Base-by-base conservation (phyloP, 208 protist species). In the Zelonia costaricensis region DNA sequence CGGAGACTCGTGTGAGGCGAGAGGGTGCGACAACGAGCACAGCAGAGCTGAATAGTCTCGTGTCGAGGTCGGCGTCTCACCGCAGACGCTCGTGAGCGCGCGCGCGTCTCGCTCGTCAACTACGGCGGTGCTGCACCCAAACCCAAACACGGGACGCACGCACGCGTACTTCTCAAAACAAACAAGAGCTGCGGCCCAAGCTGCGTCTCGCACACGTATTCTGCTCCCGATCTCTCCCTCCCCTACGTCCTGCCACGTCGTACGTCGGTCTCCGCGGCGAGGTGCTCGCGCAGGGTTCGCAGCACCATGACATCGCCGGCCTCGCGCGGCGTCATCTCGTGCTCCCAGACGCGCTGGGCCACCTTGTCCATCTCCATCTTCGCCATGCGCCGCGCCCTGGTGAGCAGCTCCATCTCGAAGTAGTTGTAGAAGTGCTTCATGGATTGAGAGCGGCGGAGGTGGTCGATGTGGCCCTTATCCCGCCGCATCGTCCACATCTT, bases 381-480 rank as follows among this genome's bases (percentile, higher is more conserved):
- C n/a, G 71, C 65, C 68, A 80, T 74, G 27, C 46, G 58, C 58
- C 73, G 72, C 48, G 78, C 78, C 38, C 45, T 38, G n/a, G 40
- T 8, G 23, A 84, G 43, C 23, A 84, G 69, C 57, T 84, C 73
- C 69, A 75, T 74, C 47, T 84, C 74, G 16, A 76, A 84, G 62
- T 84, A 78, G 57, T 77, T 78, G 39, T 70, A 62, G 52, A 84
- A 84, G 61, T 84, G 78, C 46, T 80, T 78, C 23, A 59, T 58
- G 3, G 68, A 70, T 52, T 84, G 78, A 8, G 60, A 33, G 33
- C 59, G 60, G 7, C 78, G 72, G 18, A 80, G 63, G 43, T 74
- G 49, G 15, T 39, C 49, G 35, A 84, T 68, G 25, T 74, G 49
- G 36, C 78, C 78, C 38, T 60, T 76, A 28, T 73, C 51, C 31